Conservation (phyloP, 2,329 filamentous ascomycete genomes). For the Geosmithia flava region DNA sequence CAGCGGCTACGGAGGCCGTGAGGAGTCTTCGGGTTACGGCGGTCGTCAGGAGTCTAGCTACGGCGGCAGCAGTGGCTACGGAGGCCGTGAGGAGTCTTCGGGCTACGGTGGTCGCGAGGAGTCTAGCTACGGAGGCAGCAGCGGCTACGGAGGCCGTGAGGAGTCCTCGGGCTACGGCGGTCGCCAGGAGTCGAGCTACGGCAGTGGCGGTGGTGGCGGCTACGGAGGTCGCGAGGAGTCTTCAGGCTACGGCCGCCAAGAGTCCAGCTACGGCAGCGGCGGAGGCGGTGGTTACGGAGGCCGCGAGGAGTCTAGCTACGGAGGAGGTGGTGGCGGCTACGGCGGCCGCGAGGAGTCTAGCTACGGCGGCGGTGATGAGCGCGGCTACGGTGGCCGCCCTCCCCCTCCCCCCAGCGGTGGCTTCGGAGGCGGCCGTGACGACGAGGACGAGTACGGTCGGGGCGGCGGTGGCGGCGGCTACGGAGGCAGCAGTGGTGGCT, state of each 20-base stretch:
- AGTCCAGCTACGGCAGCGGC: not conserved
- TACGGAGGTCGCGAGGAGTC: conserved; percentile 10
- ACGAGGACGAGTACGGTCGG: conserved; percentile 6
- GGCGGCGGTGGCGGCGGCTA: conserved; percentile 4
- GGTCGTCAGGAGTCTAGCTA: conserved; percentile 12
- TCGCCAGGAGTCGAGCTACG: conserved; percentile 7
- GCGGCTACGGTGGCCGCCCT: conserved; percentile 5
- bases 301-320: not conserved
- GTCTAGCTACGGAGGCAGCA: conserved; percentile 5
- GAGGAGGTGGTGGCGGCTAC: conserved; percentile 3
- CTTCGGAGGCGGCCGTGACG: conserved; percentile 5
- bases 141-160: conserved; percentile 5
- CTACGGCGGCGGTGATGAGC: conserved; percentile 5
- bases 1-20: conserved; percentile 6
- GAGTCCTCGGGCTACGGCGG: conserved; percentile 11
- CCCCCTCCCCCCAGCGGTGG: conserved; percentile 11
- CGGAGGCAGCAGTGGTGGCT: conserved; percentile 4
- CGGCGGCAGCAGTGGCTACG: conserved; percentile 5
- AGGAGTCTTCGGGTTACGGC: conserved; percentile 5
- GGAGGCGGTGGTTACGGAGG: not conserved
- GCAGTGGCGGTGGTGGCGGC: conserved; percentile 3
- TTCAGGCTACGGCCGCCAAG: conserved; percentile 5
- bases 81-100: conserved; percentile 7
- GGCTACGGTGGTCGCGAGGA: conserved; percentile 11
- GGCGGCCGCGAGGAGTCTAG: conserved; percentile 3